These are phyloP conservation scores for Phialophora chinensis DNA, from an alignment of 2,329 filamentous ascomycete species.

Conservation along the genomic window DNA sequence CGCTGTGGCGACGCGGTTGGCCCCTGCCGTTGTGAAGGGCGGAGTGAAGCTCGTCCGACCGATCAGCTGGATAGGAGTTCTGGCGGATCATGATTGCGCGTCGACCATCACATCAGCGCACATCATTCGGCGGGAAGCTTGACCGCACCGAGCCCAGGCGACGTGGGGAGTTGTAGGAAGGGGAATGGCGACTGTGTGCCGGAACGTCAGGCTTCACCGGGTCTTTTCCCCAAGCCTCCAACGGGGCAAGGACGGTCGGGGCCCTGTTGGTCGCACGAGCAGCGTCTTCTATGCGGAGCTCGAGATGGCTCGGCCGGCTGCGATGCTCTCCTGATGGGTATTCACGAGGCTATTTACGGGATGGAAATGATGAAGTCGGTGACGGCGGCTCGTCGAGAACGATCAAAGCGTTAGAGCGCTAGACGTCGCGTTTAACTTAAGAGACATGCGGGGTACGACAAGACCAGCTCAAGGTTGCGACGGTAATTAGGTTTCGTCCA, in stretches of 20 bases:
- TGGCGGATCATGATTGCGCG: slow-evolving; percentile 16
- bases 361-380: not conserved
- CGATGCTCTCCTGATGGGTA: not conserved
- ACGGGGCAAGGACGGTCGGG: slow-evolving; percentile 4
- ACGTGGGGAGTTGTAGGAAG: slow-evolving; percentile 23
- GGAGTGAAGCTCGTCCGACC: slow-evolving; percentile 13
- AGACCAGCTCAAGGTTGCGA: not conserved
- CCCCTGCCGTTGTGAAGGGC: slow-evolving; percentile 5
- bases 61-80: slow-evolving; percentile 11
- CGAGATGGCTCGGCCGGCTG: not conserved
- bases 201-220: not conserved
- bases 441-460: not conserved
- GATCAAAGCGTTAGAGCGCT: not conserved
- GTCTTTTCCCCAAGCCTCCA: not conserved
- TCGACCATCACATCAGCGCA: not conserved
- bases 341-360: not conserved
- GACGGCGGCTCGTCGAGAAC: not conserved
- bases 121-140: slow-evolving; percentile 9
- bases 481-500: not conserved
- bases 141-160: slow-evolving; percentile 4
- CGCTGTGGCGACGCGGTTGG: slow-evolving; percentile 12
- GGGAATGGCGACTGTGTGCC: not conserved
- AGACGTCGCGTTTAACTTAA: not conserved
- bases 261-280: not conserved
- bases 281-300: not conserved